Conservation (phyloP, 2,329 filamentous ascomycete genomes). For the Tolypocladium cylindrosporum region DNA sequence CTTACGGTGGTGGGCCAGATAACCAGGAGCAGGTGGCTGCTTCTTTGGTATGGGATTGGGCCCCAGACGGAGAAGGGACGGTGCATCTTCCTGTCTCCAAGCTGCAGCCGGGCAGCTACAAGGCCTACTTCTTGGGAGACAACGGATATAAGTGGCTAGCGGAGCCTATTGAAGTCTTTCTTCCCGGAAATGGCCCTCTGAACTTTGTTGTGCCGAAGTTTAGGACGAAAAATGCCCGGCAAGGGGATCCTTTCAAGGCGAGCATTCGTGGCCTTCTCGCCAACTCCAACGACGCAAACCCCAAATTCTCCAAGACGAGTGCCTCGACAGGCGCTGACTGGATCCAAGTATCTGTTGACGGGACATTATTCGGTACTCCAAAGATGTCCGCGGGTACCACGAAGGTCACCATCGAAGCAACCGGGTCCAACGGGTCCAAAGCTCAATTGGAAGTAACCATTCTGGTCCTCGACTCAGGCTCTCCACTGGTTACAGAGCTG, state of each 20-base stretch:
- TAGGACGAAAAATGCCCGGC: conserved; percentile 21
- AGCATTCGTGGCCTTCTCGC: conserved; percentile 20
- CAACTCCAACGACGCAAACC: conserved; percentile 4
- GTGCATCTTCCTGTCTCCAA: conserved; percentile 10
- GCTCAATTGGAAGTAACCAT: conserved; percentile 16
- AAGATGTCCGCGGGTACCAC: neutral
- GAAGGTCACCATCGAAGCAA: conserved; percentile 16
- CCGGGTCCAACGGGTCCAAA: conserved; percentile 8
- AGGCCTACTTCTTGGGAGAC: conserved; percentile 21
- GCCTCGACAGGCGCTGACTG: conserved; percentile 14
- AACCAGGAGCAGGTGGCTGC: conserved; percentile 13
- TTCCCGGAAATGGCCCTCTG: conserved; percentile 6
- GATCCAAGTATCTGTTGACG: conserved; percentile 17
- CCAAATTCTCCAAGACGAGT: conserved; percentile 13
- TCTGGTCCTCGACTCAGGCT: conserved; percentile 13
- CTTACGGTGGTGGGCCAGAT: conserved; percentile 18
- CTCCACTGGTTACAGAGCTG: conserved; percentile 18
- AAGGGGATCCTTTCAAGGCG: conserved; percentile 18
- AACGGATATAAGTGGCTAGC: conserved; percentile 23
- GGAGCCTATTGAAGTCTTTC: conserved; percentile 16
- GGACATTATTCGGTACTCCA: conserved; percentile 22
- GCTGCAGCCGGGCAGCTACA: conserved; percentile 18
- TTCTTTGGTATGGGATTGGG: conserved; percentile 22
- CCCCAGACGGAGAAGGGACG: conserved; percentile 12
- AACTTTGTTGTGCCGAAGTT: conserved; percentile 15